These are phyloP conservation scores for Amborella trichopoda DNA, from an alignment of 164 flowering plant genomes.

Conservation along the genomic window DNA sequence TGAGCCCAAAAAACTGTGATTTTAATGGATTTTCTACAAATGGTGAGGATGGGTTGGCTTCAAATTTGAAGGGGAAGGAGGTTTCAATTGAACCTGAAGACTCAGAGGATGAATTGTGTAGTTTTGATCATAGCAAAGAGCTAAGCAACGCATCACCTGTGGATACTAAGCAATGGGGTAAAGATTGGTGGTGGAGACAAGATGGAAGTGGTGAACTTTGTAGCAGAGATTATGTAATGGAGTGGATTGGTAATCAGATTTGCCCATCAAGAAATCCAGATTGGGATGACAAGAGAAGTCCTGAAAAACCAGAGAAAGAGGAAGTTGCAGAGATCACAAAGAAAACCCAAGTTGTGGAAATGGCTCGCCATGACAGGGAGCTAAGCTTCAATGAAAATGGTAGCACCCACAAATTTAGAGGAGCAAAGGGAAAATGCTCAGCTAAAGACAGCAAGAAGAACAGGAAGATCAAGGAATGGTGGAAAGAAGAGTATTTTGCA, in stretches of 20 bases:
- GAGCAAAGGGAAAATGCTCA: no score
- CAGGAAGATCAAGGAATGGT: conserved; percentile 94
- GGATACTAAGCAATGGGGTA: conserved; percentile 70
- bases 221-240: conserved; percentile 88
- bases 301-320: no score
- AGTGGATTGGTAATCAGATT: conserved; percentile 98
- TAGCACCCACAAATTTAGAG: no score
- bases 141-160: conserved; percentile 19
- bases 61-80: conserved; percentile 55
- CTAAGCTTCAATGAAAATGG: no score
- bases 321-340: conserved; percentile 19
- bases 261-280: conserved; percentile 43
- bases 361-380: no score
- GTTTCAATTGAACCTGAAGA: conserved; percentile 14
- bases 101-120: conserved; percentile 41
- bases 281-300: conserved; percentile 61
- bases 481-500: conserved; percentile 82
- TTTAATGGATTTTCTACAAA: conserved; percentile 12
- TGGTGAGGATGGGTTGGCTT: conserved; percentile 24
- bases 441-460: conserved; percentile 22
- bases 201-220: conserved; percentile 86
- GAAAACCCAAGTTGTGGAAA: conserved; percentile 17
- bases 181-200: conserved; percentile 99
- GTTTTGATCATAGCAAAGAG: conserved; percentile 56
- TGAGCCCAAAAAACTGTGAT: conserved; percentile 17